Evolutionary conservation across 495 filamentous ascomycete species (phyloP).

Genomic region (Podospora pseudopauciseta): DNA sequence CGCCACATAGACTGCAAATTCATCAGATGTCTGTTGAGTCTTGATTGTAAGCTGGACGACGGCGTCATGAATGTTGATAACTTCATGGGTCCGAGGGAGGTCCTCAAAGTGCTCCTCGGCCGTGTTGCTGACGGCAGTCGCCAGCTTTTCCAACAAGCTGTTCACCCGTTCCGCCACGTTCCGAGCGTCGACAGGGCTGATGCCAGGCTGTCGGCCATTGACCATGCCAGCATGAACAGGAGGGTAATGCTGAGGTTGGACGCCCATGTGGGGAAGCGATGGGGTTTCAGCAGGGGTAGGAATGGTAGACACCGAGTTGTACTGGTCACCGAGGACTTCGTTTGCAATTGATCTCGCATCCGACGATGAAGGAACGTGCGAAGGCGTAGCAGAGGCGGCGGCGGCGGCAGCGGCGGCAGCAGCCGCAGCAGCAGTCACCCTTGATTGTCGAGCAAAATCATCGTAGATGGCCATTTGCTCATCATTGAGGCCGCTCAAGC

Average conservation of each 20-base stretch:
- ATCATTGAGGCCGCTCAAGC: slow-evolving; percentile 65
- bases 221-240: slow-evolving; percentile 48
- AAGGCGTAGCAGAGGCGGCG: slow-evolving; percentile 25
- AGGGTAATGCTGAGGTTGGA: slow-evolving; percentile 60
- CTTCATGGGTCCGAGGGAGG: slow-evolving; percentile 58
- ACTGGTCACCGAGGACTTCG: slow-evolving; percentile 82
- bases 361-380: slow-evolving; percentile 47
- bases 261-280: slow-evolving; percentile 63
- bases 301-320: slow-evolving; percentile 68
- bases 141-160: slow-evolving; percentile 66
- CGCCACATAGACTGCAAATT: slow-evolving; percentile 62
- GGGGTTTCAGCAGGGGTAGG: slow-evolving; percentile 79
- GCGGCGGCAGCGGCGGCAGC: slow-evolving; percentile 38
- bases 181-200: slow-evolving; percentile 63
- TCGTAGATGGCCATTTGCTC: slow-evolving; percentile 95
- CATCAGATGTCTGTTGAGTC: slow-evolving; percentile 57
- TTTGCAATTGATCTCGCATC: slow-evolving; percentile 53
- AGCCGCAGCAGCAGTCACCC: slow-evolving; percentile 44
- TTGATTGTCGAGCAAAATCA: slow-evolving; percentile 82
- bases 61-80: slow-evolving; percentile 62
- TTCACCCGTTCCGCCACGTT: slow-evolving; percentile 61
- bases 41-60: slow-evolving; percentile 53
- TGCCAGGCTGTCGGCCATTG: slow-evolving; percentile 52
- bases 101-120: slow-evolving; percentile 68
- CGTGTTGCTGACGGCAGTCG: slow-evolving; percentile 58